These are phyloP conservation scores for Paramecium primaurelia DNA, from an alignment of 73 alveolate genomes.

Conservation along the genomic window DNA sequence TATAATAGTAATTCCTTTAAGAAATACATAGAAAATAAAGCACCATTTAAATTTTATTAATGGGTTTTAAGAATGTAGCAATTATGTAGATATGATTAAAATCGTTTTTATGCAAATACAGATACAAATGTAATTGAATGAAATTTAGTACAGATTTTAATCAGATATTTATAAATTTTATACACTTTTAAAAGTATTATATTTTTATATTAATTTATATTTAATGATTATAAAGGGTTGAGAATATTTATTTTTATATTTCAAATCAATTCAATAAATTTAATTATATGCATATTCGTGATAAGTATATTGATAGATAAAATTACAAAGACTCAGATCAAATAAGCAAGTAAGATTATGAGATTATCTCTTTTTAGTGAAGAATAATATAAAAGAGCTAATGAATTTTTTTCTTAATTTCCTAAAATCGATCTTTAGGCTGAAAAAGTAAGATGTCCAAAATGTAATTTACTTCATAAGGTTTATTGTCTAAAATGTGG, in stretches of 20 bases:
- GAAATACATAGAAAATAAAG: neutral
- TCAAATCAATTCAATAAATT: neutral
- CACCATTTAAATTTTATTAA: neutral
- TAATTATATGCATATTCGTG: neutral
- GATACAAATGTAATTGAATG: neutral
- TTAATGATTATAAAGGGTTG: neutral
- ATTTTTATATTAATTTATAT: too few species aligned
- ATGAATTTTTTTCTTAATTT: slow-evolving; percentile 40
- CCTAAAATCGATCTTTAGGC: neutral
- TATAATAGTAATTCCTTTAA: slow-evolving; percentile 20
- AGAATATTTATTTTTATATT: neutral
- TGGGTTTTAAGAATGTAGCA: slow-evolving; percentile 20
- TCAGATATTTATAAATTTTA: neutral
- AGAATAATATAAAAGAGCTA: slow-evolving; percentile 41
- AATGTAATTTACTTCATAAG: slow-evolving; percentile 24
- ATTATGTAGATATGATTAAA: neutral
- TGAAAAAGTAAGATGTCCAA: slow-evolving; percentile 50
- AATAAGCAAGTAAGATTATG: neutral
- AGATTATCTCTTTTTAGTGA: neutral
- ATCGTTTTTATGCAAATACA: neutral
- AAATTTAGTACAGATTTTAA: neutral
- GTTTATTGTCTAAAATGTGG: slow-evolving; percentile 46
- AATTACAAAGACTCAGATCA: neutral
- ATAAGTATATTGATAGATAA: neutral
- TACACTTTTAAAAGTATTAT: neutral